phyloP scores from a whole-genome alignment of 2,329 filamentous ascomycete species.

The Dactylellina leptospora region DNA sequence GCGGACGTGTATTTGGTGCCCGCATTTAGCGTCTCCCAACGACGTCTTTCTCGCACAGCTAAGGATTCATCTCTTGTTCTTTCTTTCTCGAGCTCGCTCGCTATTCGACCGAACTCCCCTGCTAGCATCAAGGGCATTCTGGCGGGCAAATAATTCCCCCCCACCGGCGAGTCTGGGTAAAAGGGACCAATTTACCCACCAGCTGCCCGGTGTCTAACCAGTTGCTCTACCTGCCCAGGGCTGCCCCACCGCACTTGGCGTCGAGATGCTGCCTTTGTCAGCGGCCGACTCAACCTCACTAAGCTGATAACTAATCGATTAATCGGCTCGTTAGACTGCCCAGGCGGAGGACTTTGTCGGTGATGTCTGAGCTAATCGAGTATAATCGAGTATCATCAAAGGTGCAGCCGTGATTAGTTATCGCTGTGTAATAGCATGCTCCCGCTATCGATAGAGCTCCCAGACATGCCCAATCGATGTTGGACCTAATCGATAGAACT shows the following conservation, averaged over 20 bases:
- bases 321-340: too few species aligned
- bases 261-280: conserved; percentile 10
- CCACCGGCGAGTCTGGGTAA: too few species aligned
- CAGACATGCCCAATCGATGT: neutral
- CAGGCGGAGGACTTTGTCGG: too few species aligned
- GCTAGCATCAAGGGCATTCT: neutral
- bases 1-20: too few species aligned
- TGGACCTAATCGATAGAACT: neutral
- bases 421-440: neutral
- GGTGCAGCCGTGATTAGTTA: conserved; percentile 2
- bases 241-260: neutral
- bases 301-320: conserved; percentile 42
- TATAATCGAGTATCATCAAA: neutral
- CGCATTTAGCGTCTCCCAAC: too few species aligned
- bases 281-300: conserved; percentile 6
- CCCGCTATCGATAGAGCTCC: neutral
- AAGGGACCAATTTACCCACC: too few species aligned
- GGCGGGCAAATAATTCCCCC: conserved; percentile 1
- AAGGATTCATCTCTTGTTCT: conserved; percentile 8
- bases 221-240: neutral
- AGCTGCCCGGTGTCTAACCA: conserved; percentile 2
- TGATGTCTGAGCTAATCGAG: neutral
- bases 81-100: conserved; percentile 2
- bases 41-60: conserved; percentile 10
- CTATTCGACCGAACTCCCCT: conserved; percentile 6